phyloP scores from a whole-genome alignment of 192 early-diverging fungal species.

The Coemansia erecta region DNA sequence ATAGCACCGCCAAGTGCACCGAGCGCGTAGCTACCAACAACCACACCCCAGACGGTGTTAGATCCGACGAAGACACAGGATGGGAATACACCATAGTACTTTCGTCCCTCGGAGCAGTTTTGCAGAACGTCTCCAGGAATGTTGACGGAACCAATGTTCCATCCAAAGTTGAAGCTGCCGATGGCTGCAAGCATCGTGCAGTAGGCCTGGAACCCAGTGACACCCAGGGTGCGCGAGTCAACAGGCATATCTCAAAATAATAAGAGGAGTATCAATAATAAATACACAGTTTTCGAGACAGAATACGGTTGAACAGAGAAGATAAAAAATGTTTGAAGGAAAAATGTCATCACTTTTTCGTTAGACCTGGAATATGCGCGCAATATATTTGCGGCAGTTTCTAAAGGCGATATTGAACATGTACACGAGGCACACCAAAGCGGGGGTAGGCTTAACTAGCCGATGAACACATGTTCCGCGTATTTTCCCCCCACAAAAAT shows the following conservation, averaged over 20 bases:
- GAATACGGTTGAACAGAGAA: neutral
- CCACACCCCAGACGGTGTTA: conserved; percentile 56
- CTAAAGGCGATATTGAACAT: too few species aligned
- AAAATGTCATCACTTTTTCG: neutral
- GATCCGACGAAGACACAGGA: conserved; percentile 42
- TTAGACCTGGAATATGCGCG: neutral
- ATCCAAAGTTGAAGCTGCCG: conserved; percentile 55
- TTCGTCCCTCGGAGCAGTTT: conserved; percentile 48
- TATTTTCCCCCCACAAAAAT: too few species aligned
- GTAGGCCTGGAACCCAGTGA: conserved; percentile 47
- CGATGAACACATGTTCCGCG: too few species aligned
- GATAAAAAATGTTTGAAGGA: neutral
- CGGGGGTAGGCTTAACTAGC: too few species aligned
- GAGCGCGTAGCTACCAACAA: conserved; percentile 57
- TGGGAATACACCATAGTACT: conserved; percentile 50
- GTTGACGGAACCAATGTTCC: conserved; percentile 58
- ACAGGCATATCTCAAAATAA: conserved; percentile 25
- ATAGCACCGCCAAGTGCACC: conserved; percentile 70
- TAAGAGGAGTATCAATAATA: neutral
- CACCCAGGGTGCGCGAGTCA: conserved; percentile 46
- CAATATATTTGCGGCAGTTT: too few species aligned
- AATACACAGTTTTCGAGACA: neutral
- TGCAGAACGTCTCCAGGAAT: conserved; percentile 58
- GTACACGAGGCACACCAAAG: too few species aligned
- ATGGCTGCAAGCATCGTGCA: conserved; percentile 47